Evolutionary conservation across 129 eudicot species (phyloP).

Genomic region (Escallonia herrerae): DNA sequence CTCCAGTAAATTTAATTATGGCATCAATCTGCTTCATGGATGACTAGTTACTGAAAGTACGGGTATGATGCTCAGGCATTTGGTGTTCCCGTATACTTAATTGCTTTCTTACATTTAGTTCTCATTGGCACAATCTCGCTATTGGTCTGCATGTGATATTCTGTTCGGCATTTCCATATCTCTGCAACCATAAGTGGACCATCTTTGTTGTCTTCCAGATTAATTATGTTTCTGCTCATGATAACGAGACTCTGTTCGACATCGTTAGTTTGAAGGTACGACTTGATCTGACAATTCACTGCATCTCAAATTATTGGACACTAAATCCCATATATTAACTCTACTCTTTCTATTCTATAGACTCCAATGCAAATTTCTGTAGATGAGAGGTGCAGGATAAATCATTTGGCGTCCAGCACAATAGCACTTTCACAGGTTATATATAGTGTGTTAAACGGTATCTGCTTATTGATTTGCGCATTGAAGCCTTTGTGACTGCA

Average conservation of each 20-base stretch:
- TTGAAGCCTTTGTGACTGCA: background rate
- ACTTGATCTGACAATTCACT: constrained; percentile 2
- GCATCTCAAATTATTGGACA: background rate
- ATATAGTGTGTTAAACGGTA: background rate
- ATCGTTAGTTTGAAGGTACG: constrained; percentile 80
- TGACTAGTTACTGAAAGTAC: no score
- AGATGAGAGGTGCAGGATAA: constrained; percentile 86
- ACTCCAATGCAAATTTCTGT: constrained; percentile 62
- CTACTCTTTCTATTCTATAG: constrained; percentile 23
- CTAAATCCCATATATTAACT: constrained; percentile 9
- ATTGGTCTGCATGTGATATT: no score
- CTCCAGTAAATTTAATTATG: no score
- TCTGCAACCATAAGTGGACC: background rate
- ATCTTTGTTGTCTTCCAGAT: constrained; percentile 38
- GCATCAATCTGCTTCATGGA: no score
- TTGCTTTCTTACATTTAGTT: no score
- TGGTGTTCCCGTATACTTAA: no score
- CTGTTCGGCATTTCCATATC: no score
- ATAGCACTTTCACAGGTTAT: constrained; percentile 94
- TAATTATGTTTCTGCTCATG: constrained; percentile 96
- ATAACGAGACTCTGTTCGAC: constrained; percentile 93
- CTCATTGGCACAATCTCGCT: no score
- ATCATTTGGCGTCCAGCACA: constrained; percentile 81
- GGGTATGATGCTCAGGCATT: no score
- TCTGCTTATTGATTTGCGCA: background rate